Evolutionary conservation across 768 basidiomycete genomes (phyloP), one percentile per base, ranked within the genome.

Genomic region (Gyrodon lividus): DNA sequence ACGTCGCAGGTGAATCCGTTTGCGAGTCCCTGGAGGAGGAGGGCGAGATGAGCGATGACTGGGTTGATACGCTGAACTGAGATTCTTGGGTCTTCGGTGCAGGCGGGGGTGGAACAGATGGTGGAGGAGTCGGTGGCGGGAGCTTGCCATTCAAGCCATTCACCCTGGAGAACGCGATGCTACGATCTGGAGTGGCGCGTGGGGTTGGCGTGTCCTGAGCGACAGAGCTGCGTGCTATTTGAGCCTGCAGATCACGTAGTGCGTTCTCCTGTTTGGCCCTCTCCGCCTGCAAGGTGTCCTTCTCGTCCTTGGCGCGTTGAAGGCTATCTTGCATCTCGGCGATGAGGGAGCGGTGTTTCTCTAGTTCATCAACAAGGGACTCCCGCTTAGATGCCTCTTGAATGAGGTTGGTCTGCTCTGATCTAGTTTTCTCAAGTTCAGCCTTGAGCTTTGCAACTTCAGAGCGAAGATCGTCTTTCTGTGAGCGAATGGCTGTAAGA

Each of bases 51-150:
- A 77, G 76, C 8, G 86, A 85, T 24, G 79, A 74, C 33, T 82
- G 79, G 12, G 86, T 85, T 6, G 84, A 83, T 9, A 77, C 77
- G 57, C 83, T 87, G 54, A 76, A 67, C 51, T 74, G 76, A 13
- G 74, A 74, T 59, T 82, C 87, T 55, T 52, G 72, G 44, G 53
- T 72, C 65, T 52, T 80, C 22, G 90, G 90, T 5, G 86, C 82
- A 16, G 89, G 90, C 19, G 90, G 90, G 1, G 94, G 94, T 10
- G 91, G 81, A 28, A 88, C 79, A 0, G 93, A 94, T 10, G 94
- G 91, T 8, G 93, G 92, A 0, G 68, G 69, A 0, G 88, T 89
- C 0, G 89, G 87, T 16, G 92, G 93, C 26, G 92, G 92, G 14
- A 89, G 79, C 69, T 93, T 94, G 24, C 82, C 72, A 37, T 87